Conservation (phyloP, 192 early-diverging fungal species). For the Dissophora globulifera region DNA sequence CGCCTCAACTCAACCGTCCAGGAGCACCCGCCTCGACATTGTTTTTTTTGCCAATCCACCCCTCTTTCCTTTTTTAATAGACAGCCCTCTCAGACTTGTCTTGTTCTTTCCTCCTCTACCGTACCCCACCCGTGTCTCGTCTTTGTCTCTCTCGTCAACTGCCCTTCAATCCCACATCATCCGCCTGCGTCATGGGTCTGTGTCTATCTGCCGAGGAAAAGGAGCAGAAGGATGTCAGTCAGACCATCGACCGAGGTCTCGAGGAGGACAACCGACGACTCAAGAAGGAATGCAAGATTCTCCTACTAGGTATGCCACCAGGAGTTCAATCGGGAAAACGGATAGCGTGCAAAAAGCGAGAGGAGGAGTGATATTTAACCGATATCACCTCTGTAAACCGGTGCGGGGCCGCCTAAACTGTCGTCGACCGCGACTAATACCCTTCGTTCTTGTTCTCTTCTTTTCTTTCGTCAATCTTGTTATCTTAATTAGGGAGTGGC, state of each 20-base stretch:
- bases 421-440: too few relatives aligned
- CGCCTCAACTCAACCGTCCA: too few relatives aligned
- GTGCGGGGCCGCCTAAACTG: too few relatives aligned
- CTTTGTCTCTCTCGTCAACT: too few relatives aligned
- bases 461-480: not conserved
- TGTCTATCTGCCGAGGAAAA: conserved; percentile 75
- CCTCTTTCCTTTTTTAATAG: too few relatives aligned
- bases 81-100: too few relatives aligned
- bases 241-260: conserved; percentile 68
- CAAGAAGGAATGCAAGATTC: conserved; percentile 79
- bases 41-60: too few relatives aligned
- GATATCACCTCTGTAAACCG: too few relatives aligned
- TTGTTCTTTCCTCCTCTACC: not conserved
- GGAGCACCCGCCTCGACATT: too few relatives aligned
- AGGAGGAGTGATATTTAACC: too few relatives aligned
- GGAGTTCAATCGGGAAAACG: too few relatives aligned
- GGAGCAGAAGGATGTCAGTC: conserved; percentile 58
- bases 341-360: too few relatives aligned
- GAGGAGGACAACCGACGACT: conserved; percentile 68
- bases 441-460: not conserved
- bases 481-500: conserved; percentile 71
- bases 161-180: conserved; percentile 64
- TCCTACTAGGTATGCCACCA: conserved; percentile 74
- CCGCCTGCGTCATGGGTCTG: conserved; percentile 71
- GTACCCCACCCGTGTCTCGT: not conserved